Evolutionary conservation across 306 rosid species (phyloP), one percentile per base, ranked within the genome.

Genomic region (Luffa acutangula): DNA sequence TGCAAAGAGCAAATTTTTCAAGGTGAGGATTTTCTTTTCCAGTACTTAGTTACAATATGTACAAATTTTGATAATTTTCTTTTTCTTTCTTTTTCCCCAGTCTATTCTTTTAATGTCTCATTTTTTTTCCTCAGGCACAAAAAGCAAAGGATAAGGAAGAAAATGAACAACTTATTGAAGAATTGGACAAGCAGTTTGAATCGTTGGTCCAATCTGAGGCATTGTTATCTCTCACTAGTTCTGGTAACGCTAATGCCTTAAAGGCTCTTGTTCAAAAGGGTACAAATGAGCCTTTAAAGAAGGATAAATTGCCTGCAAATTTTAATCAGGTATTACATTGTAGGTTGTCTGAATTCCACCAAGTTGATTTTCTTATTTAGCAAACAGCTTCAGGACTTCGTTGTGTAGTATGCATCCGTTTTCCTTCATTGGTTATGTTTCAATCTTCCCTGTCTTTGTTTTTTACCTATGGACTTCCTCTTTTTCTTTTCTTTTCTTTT

Each of bases 131-230:
- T 77, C 88, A 95, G 97, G 97, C 97, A 41, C 90, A 93, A 85
- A 93, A 88, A 82, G 89, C 99, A 7, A 91, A 86, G 87, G 97
- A 91, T 18, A 95, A 89, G 89, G 97, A 90, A 82, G 97, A 92
- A 77, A 87, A 89, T 71, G 91, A 90, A 83, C 85, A 85, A 12
- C 84, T 93, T 76, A 80, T 91, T 85, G 93, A 91, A 25, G 97
- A 93, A 31, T 87, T 95, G 89, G 96, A 95, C 80, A 85, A 78
- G 81, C 82, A 84, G 43, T 95, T 91, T 78, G 67, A 90, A 56
- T 84, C 93, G 9, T 82, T 91, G 71, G 88, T 84, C 77, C 87
- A 83, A 63, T 87, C 96, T 17, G 82, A 91, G 78, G 90, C 89
- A 6, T 79, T 90, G 74, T 54, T 85, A 48, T 85, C 97, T 59